Conservation (phyloP, 1,284 basidiomycete species). For the Heterobasidion parviporum region DNA sequence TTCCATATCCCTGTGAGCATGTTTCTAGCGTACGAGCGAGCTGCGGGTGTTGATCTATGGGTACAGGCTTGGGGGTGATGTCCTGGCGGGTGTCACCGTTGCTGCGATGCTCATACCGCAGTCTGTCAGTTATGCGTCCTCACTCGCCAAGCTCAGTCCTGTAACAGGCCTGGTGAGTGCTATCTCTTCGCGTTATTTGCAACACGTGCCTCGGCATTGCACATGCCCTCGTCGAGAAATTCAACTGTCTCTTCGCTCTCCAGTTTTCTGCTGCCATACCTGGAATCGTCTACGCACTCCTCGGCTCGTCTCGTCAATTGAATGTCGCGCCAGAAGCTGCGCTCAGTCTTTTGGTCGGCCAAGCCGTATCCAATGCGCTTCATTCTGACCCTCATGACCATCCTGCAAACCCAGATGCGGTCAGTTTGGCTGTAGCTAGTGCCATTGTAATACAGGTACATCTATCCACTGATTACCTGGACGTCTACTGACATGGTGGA, state of each 20-base stretch:
- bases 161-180: slow-evolving; percentile 73
- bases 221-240: neutral
- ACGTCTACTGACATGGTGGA: neutral
- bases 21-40: neutral
- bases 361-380: slow-evolving; percentile 68
- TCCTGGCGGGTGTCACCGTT: slow-evolving; percentile 80
- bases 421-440: slow-evolving; percentile 62
- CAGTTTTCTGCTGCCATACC: slow-evolving; percentile 78
- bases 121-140: slow-evolving; percentile 86
- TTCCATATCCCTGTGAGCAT: slow-evolving; percentile 56
- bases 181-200: neutral
- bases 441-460: slow-evolving; percentile 79
- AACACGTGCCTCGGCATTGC: too few relatives aligned
- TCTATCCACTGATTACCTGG: neutral
- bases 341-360: slow-evolving; percentile 82
- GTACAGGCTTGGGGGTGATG: slow-evolving; percentile 68
- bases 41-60: neutral
- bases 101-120: slow-evolving; percentile 89
- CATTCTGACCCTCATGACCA: slow-evolving; percentile 52
- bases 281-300: slow-evolving; percentile 74
- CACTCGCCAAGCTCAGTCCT: slow-evolving; percentile 76
- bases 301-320: slow-evolving; percentile 79
- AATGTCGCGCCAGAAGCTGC: slow-evolving; percentile 90
- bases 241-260: neutral
- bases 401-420: slow-evolving; percentile 40